Conservation (phyloP, 352 stramenopile species). For the Pythium aquatile region DNA sequence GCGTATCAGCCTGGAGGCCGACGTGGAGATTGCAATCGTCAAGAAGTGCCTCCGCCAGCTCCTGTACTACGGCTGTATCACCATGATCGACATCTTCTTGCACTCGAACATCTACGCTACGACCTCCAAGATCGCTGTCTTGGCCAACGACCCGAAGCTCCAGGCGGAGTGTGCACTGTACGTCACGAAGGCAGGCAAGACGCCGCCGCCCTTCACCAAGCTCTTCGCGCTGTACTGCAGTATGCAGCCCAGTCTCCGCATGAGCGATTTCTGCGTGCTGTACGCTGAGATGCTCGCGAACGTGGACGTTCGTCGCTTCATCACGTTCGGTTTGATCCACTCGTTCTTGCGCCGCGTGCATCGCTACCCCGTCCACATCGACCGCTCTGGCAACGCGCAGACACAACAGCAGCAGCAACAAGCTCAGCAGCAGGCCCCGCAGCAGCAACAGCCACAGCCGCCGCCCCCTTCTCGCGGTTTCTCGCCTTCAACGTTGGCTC, state of each 20-base stretch:
- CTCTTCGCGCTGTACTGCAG: constrained; percentile 88
- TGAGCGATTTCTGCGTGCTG: constrained; percentile 82
- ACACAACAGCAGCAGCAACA: constrained; percentile 23
- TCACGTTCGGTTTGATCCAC: constrained; percentile 89
- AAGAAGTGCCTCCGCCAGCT: constrained; percentile 87
- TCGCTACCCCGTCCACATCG: constrained; percentile 75
- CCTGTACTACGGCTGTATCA: constrained; percentile 88
- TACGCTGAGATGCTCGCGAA: constrained; percentile 65
- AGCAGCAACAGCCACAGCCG: constrained; percentile 37
- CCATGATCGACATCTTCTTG: constrained; percentile 90
- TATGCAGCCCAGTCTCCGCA: constrained; percentile 76
- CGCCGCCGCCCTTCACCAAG: constrained; percentile 60
- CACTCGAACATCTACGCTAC: constrained; percentile 90
- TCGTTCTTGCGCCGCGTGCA: constrained; percentile 83
- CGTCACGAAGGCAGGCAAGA: constrained; percentile 67
- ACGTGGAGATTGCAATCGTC: constrained; percentile 86
- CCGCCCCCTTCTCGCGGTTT: constrained; percentile 28
- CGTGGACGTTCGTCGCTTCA: constrained; percentile 80
- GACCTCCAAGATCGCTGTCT: constrained; percentile 52
- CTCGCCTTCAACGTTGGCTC: constrained; percentile 13
- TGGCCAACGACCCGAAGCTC: constrained; percentile 62
- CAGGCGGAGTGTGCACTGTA: constrained; percentile 78
- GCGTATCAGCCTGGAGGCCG: constrained; percentile 84
- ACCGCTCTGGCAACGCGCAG: constrained; percentile 29
- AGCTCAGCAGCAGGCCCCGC: constrained; percentile 29